phyloP scores from a whole-genome alignment of 495 filamentous ascomycete genomes.

The Tuber calosporum region DNA sequence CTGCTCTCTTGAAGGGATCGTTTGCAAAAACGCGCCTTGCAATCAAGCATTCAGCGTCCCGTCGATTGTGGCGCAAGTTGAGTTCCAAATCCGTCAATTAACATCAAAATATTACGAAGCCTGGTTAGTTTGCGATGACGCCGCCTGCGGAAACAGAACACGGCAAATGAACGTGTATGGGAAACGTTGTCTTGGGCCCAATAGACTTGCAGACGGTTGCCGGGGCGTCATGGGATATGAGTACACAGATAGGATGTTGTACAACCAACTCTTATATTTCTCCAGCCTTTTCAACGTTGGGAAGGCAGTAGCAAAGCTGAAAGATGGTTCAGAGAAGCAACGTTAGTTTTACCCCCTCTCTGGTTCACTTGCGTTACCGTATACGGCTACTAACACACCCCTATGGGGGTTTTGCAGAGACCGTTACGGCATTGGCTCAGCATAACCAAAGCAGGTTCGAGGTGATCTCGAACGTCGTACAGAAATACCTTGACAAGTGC shows the following conservation, averaged over 20 bases:
- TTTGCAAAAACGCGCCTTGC: conserved; percentile 60
- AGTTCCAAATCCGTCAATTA: conserved; percentile 68
- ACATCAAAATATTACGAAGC: conserved; percentile 82
- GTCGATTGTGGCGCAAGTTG: conserved; percentile 75
- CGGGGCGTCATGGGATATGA: conserved; percentile 83
- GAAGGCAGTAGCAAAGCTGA: conserved; percentile 56
- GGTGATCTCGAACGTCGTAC: conserved; percentile 68
- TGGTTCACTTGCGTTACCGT: conserved; percentile 16
- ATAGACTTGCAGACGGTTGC: conserved; percentile 73
- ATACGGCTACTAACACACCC: conserved; percentile 23
- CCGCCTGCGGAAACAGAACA: conserved; percentile 76
- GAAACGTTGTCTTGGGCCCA: conserved; percentile 76
- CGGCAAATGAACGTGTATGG: conserved; percentile 89
- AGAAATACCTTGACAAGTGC: conserved; percentile 83
- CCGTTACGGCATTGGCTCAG: conserved; percentile 61
- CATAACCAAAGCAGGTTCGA: conserved; percentile 71
- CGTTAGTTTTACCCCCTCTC: conserved; percentile 34
- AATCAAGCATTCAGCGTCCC: conserved; percentile 58
- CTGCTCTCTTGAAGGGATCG: conserved; percentile 64
- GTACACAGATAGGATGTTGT: conserved; percentile 77
- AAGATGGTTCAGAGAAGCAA: conserved; percentile 40
- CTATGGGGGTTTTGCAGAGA: conserved; percentile 47
- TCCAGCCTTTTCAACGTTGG: conserved; percentile 81
- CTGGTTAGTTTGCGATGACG: conserved; percentile 84
- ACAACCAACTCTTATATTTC: conserved; percentile 92